A percentile compares a stretch with the other conserved stretches of the same genome.
Evolutionary conservation across 352 stramenopile genomes (phyloP).

Genomic region (Pythium dissotocum): DNA sequence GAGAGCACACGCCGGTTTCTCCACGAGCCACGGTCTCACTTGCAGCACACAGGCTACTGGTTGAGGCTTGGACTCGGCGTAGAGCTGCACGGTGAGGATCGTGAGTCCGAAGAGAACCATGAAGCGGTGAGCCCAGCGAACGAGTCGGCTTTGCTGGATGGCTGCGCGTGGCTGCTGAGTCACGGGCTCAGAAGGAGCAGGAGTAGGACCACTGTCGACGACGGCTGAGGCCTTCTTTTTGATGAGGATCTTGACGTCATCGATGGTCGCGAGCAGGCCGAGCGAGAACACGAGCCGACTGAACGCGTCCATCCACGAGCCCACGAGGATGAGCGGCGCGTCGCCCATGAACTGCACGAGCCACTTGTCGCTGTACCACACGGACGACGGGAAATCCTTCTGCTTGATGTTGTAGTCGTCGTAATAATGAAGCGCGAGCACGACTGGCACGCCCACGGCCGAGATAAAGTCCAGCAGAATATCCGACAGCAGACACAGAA

Average conservation of each 20-base stretch:
- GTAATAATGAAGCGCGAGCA: constrained; percentile 3
- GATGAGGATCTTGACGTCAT: constrained; percentile 25
- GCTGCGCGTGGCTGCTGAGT: no score
- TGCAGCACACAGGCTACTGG: constrained; percentile 1
- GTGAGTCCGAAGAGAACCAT: constrained; percentile 9
- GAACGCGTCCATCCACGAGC: constrained; percentile 11
- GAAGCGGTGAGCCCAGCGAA: constrained; percentile 3
- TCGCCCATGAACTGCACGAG: constrained; percentile 17
- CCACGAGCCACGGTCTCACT: constrained; percentile 15
- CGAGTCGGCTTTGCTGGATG: not conserved
- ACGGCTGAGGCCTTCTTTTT: not conserved
- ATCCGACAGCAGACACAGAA: constrained; percentile 16
- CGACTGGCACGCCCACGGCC: not conserved
- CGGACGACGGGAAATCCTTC: not conserved
- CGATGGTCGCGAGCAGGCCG: constrained; percentile 15
- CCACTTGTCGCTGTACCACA: constrained; percentile 23
- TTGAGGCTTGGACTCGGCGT: constrained; percentile 8
- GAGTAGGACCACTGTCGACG: not conserved
- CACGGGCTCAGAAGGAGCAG: no score
- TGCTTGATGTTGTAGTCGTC: constrained; percentile 1
- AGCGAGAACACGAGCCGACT: constrained; percentile 25
- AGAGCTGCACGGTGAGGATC: constrained; percentile 10
- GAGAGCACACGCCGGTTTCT: constrained; percentile 14
- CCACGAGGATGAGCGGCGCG: constrained; percentile 9
- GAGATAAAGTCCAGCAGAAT: constrained; percentile 19